Evolutionary conservation across 257 asterid species (phyloP), one percentile per base, ranked within the genome.

Genomic region (Fraxinus americana): DNA sequence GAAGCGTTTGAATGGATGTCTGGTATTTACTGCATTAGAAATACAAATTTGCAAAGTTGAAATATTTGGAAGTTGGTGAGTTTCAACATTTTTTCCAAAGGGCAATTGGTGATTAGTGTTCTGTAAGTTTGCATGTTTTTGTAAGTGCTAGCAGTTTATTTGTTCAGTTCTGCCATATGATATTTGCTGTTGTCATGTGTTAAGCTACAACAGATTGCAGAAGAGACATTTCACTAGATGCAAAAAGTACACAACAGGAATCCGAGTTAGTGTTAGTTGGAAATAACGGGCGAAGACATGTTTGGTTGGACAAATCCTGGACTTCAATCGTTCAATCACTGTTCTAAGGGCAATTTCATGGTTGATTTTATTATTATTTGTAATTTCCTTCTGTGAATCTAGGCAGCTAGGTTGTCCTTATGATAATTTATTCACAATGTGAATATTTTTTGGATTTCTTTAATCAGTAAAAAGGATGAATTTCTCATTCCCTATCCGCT

Each of bases 31-130:
- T 48, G 32, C 41, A 21, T 5, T 2, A 48, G 34, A 63, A 25
- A 43, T 57, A 73, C 52, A 71, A 66, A 76, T 71, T 76, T 75
- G 77, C 41, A 34, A 19, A 19, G 23, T 67, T 27, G 78, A 16
- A 50, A 17, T 4, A 38, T 70, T 13, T 50, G 75, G 63, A 25
- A 73, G 32, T 73, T 19, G 34, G 19, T 11, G 54, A 68, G 36
- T 32, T 29, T 35, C 45, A 67, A 21, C 10, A 12, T 14, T 41
- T 2, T 14, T 77, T 17, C 36, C 4, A 41, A 63, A 63, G 32
- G 30, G 61, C 66, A 30, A 4, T 27, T 63, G 10, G 43, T 75
- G 71, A 7, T 70, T 27, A 74, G 32, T 43, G 39, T 32, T 32
- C 27, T 25, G 4, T 68, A 2, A n/a, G n/a, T 13, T 39, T 50